Base-by-base conservation (phyloP, 257 asterid species). In the Salvia rosmarinus region DNA sequence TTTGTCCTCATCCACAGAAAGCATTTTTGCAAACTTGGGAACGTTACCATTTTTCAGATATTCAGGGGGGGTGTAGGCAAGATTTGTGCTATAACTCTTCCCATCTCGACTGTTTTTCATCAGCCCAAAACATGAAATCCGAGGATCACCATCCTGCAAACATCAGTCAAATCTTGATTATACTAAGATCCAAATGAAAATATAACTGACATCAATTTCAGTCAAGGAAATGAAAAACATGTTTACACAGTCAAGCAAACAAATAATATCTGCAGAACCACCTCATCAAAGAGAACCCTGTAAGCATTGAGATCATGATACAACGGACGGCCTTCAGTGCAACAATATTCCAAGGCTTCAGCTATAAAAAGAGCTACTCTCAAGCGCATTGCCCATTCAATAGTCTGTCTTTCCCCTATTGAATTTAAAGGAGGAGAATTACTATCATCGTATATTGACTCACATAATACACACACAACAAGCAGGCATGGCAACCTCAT, bases 341-440 rank as follows among this genome's bases (percentile, higher is more conserved):
- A 80, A 65, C 96, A 89, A 71, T 86, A 87, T 63, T 82, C 86
- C 37, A 85, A 82, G 75, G 91, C 86, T 77, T 85, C 87, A 2
- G 91, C 88, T 61, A 89, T 84, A 60, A 72, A 75, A 61, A 89
- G 71, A 0, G 93, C 96, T 19, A 85, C 93, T 82, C 96, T 87
- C 79, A 89, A 78, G n/a, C 96, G 91, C 93, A 89, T 87, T 1
- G 96, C 85, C 96, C 96, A 89, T 75, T 85, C 89, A 20, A 87
- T 81, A 12, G 93, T 85, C 82, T 89, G 91, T 40, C 70, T 85
- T 68, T 89, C 96, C 96, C 96, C 91, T 89, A 79, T 37, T 50
- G 64, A 73, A 70, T 55, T 30, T 52, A 7, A 55, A 44, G 39
- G 63, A 28, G n/a, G 37, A 21, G 9, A 63, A 42, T n/a, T n/a